Conservation (phyloP, 2,329 filamentous ascomycete genomes). For the Dothidotthia symphoricarpi region DNA sequence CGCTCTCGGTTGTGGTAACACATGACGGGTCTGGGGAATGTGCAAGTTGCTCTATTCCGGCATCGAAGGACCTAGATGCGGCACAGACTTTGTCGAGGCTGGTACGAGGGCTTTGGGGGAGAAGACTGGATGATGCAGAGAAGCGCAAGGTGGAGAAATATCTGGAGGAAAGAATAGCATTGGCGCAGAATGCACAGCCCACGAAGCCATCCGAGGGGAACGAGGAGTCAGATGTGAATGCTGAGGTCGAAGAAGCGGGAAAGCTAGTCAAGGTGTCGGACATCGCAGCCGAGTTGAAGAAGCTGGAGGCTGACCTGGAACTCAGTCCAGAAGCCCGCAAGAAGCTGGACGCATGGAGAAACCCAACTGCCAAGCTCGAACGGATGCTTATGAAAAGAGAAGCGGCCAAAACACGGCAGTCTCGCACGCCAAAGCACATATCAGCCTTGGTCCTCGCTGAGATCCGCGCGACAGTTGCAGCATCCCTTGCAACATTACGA, state of each 20-base stretch:
- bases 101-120: conserved; percentile 24
- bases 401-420: conserved; percentile 13
- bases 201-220: neutral
- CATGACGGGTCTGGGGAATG: conserved; percentile 27
- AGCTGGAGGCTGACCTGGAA: conserved; percentile 10
- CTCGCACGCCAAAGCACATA: conserved; percentile 14
- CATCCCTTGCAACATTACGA: conserved; percentile 45
- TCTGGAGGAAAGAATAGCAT: conserved; percentile 13
- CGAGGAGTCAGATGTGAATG: no score
- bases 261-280: neutral
- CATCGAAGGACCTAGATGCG: conserved; percentile 17
- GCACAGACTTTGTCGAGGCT: conserved; percentile 25
- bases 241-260: neutral
- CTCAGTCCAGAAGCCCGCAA: conserved; percentile 6
- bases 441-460: conserved; percentile 41
- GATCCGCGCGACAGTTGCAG: conserved; percentile 52
- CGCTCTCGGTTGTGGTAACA: conserved; percentile 25
- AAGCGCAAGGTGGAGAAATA: conserved; percentile 24
- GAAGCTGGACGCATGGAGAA: conserved; percentile 12
- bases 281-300: conserved; percentile 8
- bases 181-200: conserved; percentile 5
- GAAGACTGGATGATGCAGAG: conserved; percentile 22
- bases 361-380: conserved; percentile 16
- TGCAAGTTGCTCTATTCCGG: conserved; percentile 22
- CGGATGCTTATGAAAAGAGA: conserved; percentile 16